A percentile compares a stretch with the other conserved stretches of the same genome.
Conservation (phyloP, 768 basidiomycete genomes). For the Xerocomus brunneocitrinus region DNA sequence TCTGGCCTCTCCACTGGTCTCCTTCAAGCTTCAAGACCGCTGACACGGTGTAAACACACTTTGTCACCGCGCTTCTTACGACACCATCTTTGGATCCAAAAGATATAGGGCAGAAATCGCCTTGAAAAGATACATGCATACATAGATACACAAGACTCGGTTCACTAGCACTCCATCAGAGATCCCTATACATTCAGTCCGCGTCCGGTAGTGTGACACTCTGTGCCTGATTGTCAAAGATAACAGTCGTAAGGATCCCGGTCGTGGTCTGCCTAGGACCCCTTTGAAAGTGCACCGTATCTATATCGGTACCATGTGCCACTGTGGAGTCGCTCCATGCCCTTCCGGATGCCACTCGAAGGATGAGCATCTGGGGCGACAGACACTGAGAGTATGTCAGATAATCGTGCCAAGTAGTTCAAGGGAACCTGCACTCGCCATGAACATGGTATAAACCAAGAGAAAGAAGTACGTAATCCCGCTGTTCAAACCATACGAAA, state of each 20-base stretch:
- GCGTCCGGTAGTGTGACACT: not conserved
- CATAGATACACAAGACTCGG: too few species aligned
- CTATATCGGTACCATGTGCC: not conserved
- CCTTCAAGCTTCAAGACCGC: too few species aligned
- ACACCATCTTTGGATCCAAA: too few species aligned
- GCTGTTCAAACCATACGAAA: conserved; percentile 6
- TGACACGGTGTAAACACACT: too few species aligned
- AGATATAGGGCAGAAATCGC: too few species aligned
- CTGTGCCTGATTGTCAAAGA: not conserved
- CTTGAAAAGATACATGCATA: too few species aligned
- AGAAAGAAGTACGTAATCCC: conserved; percentile 6
- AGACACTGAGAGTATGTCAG: conserved; percentile 4
- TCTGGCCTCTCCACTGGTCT: too few species aligned
- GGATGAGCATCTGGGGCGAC: conserved; percentile 14
- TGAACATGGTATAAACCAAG: conserved; percentile 12
- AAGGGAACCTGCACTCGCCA: not conserved
- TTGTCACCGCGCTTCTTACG: too few species aligned
- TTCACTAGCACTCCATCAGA: not conserved
- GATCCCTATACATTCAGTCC: not conserved
- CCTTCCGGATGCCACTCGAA: conserved; percentile 6
- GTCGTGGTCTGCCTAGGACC: not conserved
- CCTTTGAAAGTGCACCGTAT: not conserved
- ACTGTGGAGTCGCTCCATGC: conserved; percentile 4
- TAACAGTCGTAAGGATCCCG: not conserved
- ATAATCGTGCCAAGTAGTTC: not conserved